phyloP scores from a whole-genome alignment of 257 asterid genomes.

The Rehmannia glutinosa region DNA sequence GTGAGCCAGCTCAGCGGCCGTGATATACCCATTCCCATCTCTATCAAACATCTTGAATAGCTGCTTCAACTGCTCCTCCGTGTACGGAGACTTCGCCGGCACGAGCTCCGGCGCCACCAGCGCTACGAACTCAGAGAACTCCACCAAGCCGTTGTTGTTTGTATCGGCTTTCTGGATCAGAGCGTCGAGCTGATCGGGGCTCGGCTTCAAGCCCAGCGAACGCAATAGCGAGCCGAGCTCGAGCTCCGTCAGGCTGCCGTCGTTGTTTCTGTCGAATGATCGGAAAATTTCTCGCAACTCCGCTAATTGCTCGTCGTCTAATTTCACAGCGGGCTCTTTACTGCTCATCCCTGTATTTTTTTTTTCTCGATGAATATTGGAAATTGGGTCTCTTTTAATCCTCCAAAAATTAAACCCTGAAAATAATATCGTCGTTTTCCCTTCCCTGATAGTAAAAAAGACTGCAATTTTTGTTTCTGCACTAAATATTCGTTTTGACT shows the following conservation, averaged over 20 bases:
- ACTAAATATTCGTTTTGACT: too few species aligned
- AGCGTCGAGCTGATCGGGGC: constrained; percentile 80
- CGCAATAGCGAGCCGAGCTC: constrained; percentile 85
- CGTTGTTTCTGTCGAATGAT: constrained; percentile 82
- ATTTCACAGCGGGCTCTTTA: constrained; percentile 38
- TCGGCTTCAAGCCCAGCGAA: constrained; percentile 81
- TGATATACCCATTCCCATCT: constrained; percentile 82
- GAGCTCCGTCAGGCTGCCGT: constrained; percentile 84
- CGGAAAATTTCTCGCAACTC: constrained; percentile 92
- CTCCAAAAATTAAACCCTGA: too few species aligned
- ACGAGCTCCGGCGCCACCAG: constrained; percentile 94
- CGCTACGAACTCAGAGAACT: constrained; percentile 86
- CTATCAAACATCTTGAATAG: constrained; percentile 75
- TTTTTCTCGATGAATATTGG: not conserved
- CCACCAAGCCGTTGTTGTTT: constrained; percentile 79
- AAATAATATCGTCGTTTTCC: too few species aligned
- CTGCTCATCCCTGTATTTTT: constrained; percentile 33
- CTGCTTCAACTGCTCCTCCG: constrained; percentile 83
- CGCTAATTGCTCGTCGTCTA: constrained; percentile 79
- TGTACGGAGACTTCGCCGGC: constrained; percentile 78
- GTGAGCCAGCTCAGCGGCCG: constrained; percentile 93
- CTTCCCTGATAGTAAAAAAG: too few species aligned
- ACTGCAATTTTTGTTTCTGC: too few species aligned
- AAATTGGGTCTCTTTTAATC: too few species aligned
- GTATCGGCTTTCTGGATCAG: constrained; percentile 74